Evolutionary conservation across 352 stramenopile genomes (phyloP).

Genomic region (Globisporangium recalcitrans): DNA sequence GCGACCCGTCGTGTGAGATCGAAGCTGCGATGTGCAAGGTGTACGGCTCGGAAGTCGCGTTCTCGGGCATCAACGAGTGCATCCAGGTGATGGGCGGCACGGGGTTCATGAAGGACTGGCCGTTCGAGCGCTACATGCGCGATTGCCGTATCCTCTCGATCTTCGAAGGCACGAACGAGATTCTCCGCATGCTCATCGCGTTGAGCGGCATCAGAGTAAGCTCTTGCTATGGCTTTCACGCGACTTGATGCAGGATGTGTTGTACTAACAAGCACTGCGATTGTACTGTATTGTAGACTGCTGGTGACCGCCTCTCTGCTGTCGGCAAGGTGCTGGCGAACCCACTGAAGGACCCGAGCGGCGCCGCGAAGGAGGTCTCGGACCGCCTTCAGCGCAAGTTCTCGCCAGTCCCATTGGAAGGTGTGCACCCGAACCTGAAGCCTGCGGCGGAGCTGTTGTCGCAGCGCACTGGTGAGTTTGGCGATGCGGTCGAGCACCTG

Average conservation of each 20-base stretch:
- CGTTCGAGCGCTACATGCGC: conserved; percentile 88
- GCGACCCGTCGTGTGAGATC: conserved; percentile 81
- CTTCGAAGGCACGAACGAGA: conserved; percentile 91
- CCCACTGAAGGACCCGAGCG: conserved; percentile 69
- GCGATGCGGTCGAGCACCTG: conserved; percentile 67
- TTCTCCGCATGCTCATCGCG: conserved; percentile 89
- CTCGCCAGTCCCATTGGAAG: conserved; percentile 56
- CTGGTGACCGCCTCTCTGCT: conserved; percentile 69
- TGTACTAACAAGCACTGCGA: conserved; percentile 11
- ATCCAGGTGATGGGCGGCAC: conserved; percentile 88
- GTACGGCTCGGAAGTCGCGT: conserved; percentile 81
- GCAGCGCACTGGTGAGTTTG: conserved; percentile 70
- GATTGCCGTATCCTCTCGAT: conserved; percentile 90
- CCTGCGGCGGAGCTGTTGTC: conserved; percentile 48
- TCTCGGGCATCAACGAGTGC: conserved; percentile 82
- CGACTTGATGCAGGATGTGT: not conserved
- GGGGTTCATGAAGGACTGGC: conserved; percentile 91
- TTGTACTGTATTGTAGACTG: conserved; percentile 34
- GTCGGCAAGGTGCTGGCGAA: conserved; percentile 81
- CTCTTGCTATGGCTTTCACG: conserved; percentile 10
- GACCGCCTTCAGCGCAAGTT: conserved; percentile 82
- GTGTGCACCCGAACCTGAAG: conserved; percentile 67
- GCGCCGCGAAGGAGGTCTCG: conserved; percentile 64
- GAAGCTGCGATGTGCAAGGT: conserved; percentile 88
- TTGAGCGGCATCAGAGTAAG: conserved; percentile 75